A percentile compares a stretch with the other conserved stretches of the same genome.
Evolutionary conservation across 208 protist genomes (phyloP).

Genomic region (Herpetomonas tarakana): DNA sequence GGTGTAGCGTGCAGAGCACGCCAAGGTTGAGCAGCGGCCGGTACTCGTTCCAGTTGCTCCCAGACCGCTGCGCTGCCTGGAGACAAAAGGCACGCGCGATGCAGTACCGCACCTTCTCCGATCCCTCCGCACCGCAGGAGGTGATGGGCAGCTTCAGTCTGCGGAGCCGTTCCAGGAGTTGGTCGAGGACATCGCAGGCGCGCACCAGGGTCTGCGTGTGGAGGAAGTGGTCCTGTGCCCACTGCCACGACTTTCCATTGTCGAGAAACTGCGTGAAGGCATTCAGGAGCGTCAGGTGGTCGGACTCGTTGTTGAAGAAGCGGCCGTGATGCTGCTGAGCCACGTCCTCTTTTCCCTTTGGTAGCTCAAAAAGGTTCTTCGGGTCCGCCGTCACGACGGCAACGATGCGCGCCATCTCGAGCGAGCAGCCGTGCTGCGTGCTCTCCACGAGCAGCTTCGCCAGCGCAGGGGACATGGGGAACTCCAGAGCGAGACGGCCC

Average conservation of each 20-base stretch:
- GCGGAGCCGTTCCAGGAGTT: constrained; percentile 97
- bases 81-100: constrained; percentile 96
- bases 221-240: constrained; percentile 97
- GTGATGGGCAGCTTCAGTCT: constrained; percentile 54
- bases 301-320: constrained; percentile 96
- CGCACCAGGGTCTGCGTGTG: constrained; percentile 91
- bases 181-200: constrained; percentile 94
- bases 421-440: constrained; percentile 70
- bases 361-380: constrained; percentile 95
- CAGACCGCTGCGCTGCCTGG: constrained; percentile 94
- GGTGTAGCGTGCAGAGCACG: constrained; percentile 96
- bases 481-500: constrained; percentile 97
- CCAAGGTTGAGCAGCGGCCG: constrained; percentile 96
- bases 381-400: constrained; percentile 95
- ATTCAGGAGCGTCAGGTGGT: constrained; percentile 99
- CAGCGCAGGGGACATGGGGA: constrained; percentile 97
- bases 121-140: constrained; percentile 53
- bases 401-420: constrained; percentile 94
- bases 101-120: constrained; percentile 93
- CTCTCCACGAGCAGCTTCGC: constrained; percentile 95
- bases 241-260: constrained; percentile 88
- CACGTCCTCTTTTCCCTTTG: constrained; percentile 75
- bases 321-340: constrained; percentile 90
- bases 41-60: constrained; percentile 95
- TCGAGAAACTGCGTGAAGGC: constrained; percentile 96